phyloP scores from a whole-genome alignment of 345 rosid species.

The Eucalyptus globulus region DNA sequence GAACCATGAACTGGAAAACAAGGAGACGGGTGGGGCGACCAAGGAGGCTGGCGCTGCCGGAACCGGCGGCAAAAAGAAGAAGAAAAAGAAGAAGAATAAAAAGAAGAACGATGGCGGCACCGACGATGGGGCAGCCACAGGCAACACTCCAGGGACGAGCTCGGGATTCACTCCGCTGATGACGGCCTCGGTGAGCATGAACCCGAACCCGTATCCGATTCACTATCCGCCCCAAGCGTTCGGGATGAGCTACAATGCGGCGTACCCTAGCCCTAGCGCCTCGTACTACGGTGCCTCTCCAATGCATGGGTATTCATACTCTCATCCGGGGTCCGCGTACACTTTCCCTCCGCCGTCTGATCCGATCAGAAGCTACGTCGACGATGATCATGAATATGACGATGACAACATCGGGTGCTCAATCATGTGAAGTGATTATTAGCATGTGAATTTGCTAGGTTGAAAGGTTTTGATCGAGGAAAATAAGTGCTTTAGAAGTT shows the following conservation, averaged over 20 bases:
- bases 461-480: background rate
- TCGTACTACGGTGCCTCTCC: slow-evolving; percentile 10
- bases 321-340: background rate
- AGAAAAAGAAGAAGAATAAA: slow-evolving; percentile 26
- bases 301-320: slow-evolving; percentile 1
- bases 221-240: slow-evolving; percentile 12
- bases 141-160: background rate
- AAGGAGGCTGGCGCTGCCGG: background rate
- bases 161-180: background rate
- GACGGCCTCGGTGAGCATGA: background rate
- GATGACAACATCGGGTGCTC: slow-evolving; percentile 25
- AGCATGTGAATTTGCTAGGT: background rate
- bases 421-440: slow-evolving; percentile 16
- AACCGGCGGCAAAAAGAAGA: background rate
- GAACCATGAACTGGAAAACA: background rate
- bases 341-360: slow-evolving; percentile 14
- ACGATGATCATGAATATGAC: background rate
- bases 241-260: slow-evolving; percentile 26
- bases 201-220: background rate
- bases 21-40: background rate
- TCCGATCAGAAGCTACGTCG: slow-evolving; percentile 1
- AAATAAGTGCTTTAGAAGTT: background rate
- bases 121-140: background rate
- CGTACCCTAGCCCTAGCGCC: slow-evolving; percentile 9
- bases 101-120: slow-evolving; percentile 13